These are phyloP conservation scores for Dictyostelium firmibasis DNA, from an alignment of 78 protist species.

Conservation along the genomic window DNA sequence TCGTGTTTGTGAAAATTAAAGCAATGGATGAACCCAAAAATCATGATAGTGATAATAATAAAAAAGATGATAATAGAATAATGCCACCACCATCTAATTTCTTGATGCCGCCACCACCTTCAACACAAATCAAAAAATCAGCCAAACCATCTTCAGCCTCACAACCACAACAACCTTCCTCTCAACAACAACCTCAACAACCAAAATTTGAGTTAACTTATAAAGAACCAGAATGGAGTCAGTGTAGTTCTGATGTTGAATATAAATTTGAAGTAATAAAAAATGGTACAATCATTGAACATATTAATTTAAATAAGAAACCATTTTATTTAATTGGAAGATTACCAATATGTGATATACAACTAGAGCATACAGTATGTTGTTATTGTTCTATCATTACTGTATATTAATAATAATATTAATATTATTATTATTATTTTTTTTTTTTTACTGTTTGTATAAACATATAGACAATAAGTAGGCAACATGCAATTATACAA, in stretches of 20 bases:
- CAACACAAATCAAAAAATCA: background rate
- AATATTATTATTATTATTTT: background rate
- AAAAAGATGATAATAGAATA: background rate
- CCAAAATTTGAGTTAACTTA: conserved; percentile 28
- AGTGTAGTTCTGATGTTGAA: background rate
- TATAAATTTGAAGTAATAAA: conserved; percentile 59
- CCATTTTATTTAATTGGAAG: conserved; percentile 58
- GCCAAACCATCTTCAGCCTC: background rate
- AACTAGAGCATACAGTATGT: conserved; percentile 35
- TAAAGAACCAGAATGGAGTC: conserved; percentile 75
- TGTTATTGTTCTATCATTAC: background rate
- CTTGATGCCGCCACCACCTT: background rate
- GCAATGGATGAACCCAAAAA: background rate
- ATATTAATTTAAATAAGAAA: conserved; percentile 4
- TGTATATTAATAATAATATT: background rate
- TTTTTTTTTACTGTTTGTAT: background rate
- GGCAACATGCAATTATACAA: conserved; percentile 83
- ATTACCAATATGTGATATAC: conserved; percentile 75
- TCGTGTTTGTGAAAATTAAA: too few relatives aligned
- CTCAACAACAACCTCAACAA: background rate
- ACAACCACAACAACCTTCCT: background rate
- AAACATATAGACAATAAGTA: conserved; percentile 34
- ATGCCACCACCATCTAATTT: background rate
- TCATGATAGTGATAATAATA: background rate
- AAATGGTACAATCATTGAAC: conserved; percentile 50